phyloP scores from a whole-genome alignment of 139 green algal genomes.

The Desmodesmus armatus region DNA sequence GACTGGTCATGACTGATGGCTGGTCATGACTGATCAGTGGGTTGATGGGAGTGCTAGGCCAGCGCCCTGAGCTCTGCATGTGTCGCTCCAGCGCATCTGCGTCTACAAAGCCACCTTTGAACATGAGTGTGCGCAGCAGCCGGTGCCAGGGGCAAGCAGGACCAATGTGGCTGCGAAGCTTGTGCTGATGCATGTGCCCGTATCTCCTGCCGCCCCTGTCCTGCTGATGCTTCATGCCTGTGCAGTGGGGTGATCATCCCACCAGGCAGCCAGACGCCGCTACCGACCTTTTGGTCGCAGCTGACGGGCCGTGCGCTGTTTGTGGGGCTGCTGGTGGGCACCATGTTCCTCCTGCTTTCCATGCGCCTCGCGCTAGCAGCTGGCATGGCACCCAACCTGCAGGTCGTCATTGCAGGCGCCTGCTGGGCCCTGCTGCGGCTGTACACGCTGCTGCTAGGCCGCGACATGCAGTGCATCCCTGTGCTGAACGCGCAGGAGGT shows the following conservation, averaged over 20 bases:
- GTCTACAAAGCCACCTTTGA: too few species aligned
- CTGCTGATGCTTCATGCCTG: too few species aligned
- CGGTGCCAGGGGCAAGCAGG: too few species aligned
- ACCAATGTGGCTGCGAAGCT: too few species aligned
- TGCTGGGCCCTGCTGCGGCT: conserved; percentile 36
- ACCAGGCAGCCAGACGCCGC: conserved; percentile 22
- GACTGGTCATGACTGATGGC: too few species aligned
- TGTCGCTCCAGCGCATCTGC: too few species aligned
- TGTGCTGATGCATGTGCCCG: too few species aligned
- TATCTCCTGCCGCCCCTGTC: too few species aligned
- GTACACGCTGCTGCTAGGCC: conserved; percentile 24
- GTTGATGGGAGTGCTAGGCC: too few species aligned
- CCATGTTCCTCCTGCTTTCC: conserved; percentile 26
- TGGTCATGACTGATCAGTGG: too few species aligned
- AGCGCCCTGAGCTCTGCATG: too few species aligned
- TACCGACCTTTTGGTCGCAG: conserved; percentile 30
- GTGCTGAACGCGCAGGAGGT: conserved; percentile 32
- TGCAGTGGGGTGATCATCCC: conserved; percentile 24
- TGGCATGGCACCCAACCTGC: conserved; percentile 10
- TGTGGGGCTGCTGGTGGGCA: conserved; percentile 32
- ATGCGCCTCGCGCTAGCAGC: conserved; percentile 25
- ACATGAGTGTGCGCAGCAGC: too few species aligned
- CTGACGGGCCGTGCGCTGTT: conserved; percentile 15
- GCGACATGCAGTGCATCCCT: conserved; percentile 43
- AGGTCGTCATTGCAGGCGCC: conserved; percentile 19